These are phyloP conservation scores for Alternaria conjuncta DNA, from an alignment of 2,329 filamentous ascomycete genomes.

Conservation along the genomic window DNA sequence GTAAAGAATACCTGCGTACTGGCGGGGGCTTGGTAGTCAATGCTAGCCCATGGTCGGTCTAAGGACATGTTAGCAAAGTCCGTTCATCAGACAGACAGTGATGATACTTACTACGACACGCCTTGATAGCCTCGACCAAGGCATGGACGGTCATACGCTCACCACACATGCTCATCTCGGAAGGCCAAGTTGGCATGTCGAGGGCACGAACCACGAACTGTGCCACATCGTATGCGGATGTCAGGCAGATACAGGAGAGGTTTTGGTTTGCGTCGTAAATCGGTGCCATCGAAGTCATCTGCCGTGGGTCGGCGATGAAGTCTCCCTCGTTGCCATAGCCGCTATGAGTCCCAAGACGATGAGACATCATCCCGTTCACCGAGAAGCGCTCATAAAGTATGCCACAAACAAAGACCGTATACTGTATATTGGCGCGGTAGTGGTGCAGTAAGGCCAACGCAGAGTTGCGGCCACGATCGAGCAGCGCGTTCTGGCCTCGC, in stretches of 20 bases:
- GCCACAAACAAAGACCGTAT: constrained; percentile 75
- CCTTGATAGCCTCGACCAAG: constrained; percentile 61
- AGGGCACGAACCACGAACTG: constrained; percentile 74
- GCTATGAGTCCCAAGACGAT: constrained; percentile 65
- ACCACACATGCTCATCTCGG: constrained; percentile 73
- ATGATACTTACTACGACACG: constrained; percentile 34
- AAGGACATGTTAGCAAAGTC: constrained; percentile 12
- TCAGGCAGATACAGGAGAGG: constrained; percentile 64
- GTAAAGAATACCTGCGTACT: constrained; percentile 10
- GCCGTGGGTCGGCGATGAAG: constrained; percentile 69
- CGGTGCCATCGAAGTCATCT: constrained; percentile 65
- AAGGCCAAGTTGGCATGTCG: constrained; percentile 70
- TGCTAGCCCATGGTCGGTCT: constrained; percentile 40
- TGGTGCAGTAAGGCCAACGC: constrained; percentile 64
- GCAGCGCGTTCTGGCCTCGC: constrained; percentile 62
- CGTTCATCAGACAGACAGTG: neutral
- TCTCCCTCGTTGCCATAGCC: constrained; percentile 64
- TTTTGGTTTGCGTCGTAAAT: constrained; percentile 59
- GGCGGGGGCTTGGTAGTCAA: constrained; percentile 57
- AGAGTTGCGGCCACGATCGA: constrained; percentile 66
- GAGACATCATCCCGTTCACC: constrained; percentile 67
- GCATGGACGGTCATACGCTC: constrained; percentile 67
- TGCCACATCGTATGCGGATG: constrained; percentile 72
- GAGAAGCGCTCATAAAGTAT: constrained; percentile 78
- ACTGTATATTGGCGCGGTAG: constrained; percentile 66